These are phyloP conservation scores for Streptanthus diversifolius DNA, from an alignment of 345 rosid genomes.

Conservation along the genomic window DNA sequence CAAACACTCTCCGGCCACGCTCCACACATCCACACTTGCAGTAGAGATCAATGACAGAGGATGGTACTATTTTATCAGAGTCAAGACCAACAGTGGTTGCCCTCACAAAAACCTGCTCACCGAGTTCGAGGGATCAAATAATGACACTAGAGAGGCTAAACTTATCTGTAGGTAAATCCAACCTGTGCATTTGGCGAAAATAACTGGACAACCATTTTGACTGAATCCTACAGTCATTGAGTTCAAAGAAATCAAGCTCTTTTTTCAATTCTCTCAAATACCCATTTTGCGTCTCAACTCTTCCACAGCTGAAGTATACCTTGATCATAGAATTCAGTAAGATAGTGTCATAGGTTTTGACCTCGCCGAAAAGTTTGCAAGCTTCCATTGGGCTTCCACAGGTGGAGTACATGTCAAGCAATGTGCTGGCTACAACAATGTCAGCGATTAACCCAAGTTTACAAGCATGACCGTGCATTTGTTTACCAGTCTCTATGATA, in stretches of 20 bases:
- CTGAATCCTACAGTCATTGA: conserved; percentile 70
- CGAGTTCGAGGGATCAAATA: conserved; percentile 59
- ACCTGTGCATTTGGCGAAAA: conserved; percentile 59
- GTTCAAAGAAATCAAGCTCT: conserved; percentile 85
- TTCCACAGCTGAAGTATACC: conserved; percentile 61
- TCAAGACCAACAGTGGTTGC: conserved; percentile 57
- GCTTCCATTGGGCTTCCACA: conserved; percentile 60
- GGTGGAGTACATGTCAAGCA: conserved; percentile 70
- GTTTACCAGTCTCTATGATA: conserved; percentile 43
- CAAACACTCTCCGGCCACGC: conserved; percentile 60
- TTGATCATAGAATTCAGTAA: conserved; percentile 81
- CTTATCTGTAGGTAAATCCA: conserved; percentile 53
- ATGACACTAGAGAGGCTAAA: conserved; percentile 65
- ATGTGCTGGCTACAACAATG: conserved; percentile 56
- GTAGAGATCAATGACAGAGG: conserved; percentile 75
- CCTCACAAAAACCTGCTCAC: conserved; percentile 73
- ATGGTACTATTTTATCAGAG: conserved; percentile 59
- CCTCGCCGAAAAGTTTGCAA: conserved; percentile 61
- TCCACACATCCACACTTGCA: conserved; percentile 52
- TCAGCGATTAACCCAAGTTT: conserved; percentile 50
- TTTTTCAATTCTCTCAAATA: conserved; percentile 53
- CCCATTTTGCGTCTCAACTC: conserved; percentile 64
- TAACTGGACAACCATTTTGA: conserved; percentile 64
- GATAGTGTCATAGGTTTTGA: conserved; percentile 56
- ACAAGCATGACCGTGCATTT: conserved; percentile 61